Evolutionary conservation across 306 rosid species (phyloP).

Genomic region (Calophaca sinica): DNA sequence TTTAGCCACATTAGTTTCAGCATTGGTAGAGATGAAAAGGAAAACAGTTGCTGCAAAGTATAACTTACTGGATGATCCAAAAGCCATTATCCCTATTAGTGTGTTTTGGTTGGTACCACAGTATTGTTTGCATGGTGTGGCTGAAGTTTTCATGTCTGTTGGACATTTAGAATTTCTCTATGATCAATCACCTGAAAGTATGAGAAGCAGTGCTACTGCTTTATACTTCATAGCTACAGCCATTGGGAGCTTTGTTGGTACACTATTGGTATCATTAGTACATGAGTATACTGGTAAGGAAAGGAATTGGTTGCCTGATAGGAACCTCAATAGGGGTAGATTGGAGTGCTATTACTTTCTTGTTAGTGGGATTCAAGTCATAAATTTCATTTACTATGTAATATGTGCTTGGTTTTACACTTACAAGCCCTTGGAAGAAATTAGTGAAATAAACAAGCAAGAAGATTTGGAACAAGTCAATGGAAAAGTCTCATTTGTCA

Average conservation of each 20-base stretch:
- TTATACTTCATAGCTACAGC: slow-evolving; percentile 62
- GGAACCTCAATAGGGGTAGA: slow-evolving; percentile 78
- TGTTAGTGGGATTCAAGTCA: slow-evolving; percentile 64
- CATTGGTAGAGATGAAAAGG: slow-evolving; percentile 62
- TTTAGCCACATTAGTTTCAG: slow-evolving; percentile 32
- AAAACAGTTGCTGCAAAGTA: slow-evolving; percentile 56
- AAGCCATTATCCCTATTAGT: slow-evolving; percentile 65
- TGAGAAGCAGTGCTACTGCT: slow-evolving; percentile 75
- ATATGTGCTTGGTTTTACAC: slow-evolving; percentile 48
- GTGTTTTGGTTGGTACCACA: slow-evolving; percentile 59
- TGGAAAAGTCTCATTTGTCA: slow-evolving; percentile 23
- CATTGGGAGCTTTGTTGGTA: slow-evolving; percentile 58
- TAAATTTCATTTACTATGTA: slow-evolving; percentile 57
- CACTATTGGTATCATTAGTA: slow-evolving; percentile 60
- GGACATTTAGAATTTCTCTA: slow-evolving; percentile 83
- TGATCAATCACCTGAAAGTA: slow-evolving; percentile 82
- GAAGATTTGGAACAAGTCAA: slow-evolving; percentile 24
- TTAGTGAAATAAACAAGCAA: not conserved
- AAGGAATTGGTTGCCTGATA: slow-evolving; percentile 75
- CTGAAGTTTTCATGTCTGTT: slow-evolving; percentile 71
- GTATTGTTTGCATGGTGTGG: slow-evolving; percentile 62
- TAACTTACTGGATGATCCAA: slow-evolving; percentile 60
- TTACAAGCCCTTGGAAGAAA: slow-evolving; percentile 43
- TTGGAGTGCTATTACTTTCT: slow-evolving; percentile 69
- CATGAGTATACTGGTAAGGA: slow-evolving; percentile 55